Base-by-base conservation (phyloP, 2,329 filamentous ascomycete species). In the Amauroascus niger region DNA sequence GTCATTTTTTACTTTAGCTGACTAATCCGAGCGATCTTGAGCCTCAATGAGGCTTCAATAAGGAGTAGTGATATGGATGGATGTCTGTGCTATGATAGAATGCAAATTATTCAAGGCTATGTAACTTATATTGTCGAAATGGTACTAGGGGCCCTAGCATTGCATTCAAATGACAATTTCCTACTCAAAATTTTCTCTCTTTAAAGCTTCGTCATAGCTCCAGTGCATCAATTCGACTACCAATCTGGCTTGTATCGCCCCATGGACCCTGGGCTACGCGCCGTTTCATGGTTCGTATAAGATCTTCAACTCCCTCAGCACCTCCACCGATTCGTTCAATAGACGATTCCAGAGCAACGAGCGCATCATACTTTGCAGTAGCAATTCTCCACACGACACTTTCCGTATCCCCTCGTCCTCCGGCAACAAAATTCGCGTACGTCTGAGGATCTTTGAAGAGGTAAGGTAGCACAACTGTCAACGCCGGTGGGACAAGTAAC, bases 351-450 rank as follows among this genome's bases (percentile, higher is more conserved):
- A 82, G 63, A 3, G 72, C 71, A 14, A 74, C 73, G 46, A 82
- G 59, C 2, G 76, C 75, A 53, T 80, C 79, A 58, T 79, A 79
- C 60, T 81, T 82, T 0, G 77, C 75, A 45, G 71, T 73, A 1
- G 79, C 79, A 40, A 83, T 71, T 57, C 75, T 74, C 66, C 79
- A 82, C 2, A 79, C 78, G 1, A 77, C 73, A 57, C 75, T 79
- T 60, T 82, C 77, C 0, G 74, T 67, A 60, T 81, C 79, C 1
- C 76, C 78, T 8, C 74, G 69, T 8, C 79, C 79, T 35, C 72
- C 70, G 13, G 76, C 78, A 0, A 81, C 79, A n/a, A 81, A 71
- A 52, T 79, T 79, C 11, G 75, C 74, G 56, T 79, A 81, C 0
- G 75, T 76, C 28, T 76, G 75, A 1, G 79, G 74, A 2, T 79